Evolutionary conservation across 2,329 filamentous ascomycete species (phyloP), one percentile per base, ranked within the genome.

Genomic region (Chrysosphaeria jannelii): DNA sequence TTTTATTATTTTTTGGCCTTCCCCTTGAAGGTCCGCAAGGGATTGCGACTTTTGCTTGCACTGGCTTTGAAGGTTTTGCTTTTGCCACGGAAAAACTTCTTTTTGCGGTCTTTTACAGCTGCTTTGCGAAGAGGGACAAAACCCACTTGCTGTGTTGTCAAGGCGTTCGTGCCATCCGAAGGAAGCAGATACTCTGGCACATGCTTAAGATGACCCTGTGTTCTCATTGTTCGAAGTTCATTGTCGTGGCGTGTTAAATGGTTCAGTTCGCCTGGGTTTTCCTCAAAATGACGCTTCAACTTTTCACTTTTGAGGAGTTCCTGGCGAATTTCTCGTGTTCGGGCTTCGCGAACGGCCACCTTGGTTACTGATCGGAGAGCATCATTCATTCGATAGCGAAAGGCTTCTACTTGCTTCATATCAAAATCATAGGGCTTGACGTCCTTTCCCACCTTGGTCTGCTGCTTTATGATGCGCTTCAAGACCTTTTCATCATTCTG

Each of bases 291-390:
- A 39, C 78, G 59, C 45, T 85, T 79, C 25, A 97, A 50, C 45
- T 90, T 91, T 39, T 93, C 81, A 32, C 70, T 81, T 48, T 89
- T 88, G 35, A 91, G 53, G 8, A 97, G 53, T 42, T 93, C 85
- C 40, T 81, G 66, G 25, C 75, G 61, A 27, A 97, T 56, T 45
- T 97, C 81, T 28, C 74, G 62, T 7, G 75, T 72, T 23, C 85
- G 61, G 3, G 85, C 81, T 48, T 91, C 79, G 31, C 81, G 70
- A 21, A 97, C 63, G 0, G 81, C 72, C 13, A 89, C 70, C 28
- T 72, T 65, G 7, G 85, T 97, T 3, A 97, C 78, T 0, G 78
- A 69, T 30, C 79, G 63, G 19, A 97, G 50, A 1, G 81, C 85
- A 41, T 93, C 85, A 25, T 75, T 72, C 61, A 90, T 76, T 33